Percentiles rank a stretch among this genome's conserved stretches.
Evolutionary conservation across 1,284 basidiomycete species (phyloP).

Genomic region (Apiotrichum gracile): DNA sequence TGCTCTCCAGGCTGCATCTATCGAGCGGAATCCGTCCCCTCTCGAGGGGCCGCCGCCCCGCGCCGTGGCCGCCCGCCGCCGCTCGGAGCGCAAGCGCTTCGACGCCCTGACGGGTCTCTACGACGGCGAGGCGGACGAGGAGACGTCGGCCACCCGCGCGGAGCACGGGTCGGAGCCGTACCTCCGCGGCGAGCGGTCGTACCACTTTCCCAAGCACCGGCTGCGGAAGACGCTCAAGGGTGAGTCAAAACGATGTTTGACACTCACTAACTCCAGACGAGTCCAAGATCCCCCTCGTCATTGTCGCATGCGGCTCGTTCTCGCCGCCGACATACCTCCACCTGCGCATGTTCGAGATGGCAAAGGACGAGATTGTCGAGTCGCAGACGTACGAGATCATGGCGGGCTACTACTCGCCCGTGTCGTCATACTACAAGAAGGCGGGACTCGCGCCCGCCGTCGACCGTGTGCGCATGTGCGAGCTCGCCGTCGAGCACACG

Average conservation of each 20-base stretch:
- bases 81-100: constrained; percentile 14
- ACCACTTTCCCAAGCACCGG: constrained; percentile 47
- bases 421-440: constrained; percentile 87
- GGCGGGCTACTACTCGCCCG: constrained; percentile 89
- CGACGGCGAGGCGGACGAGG: constrained; percentile 47
- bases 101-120: constrained; percentile 40
- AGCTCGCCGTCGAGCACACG: constrained; percentile 67
- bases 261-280: constrained; percentile 40
- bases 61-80: background rate
- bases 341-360: constrained; percentile 95
- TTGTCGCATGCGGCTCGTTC: constrained; percentile 55
- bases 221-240: constrained; percentile 47
- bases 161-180: constrained; percentile 38
- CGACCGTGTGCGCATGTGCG: constrained; percentile 83
- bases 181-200: constrained; percentile 34
- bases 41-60: background rate
- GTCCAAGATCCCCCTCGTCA: constrained; percentile 49
- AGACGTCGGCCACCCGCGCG: constrained; percentile 35
- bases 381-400: constrained; percentile 89
- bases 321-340: constrained; percentile 56
- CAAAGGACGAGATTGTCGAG: constrained; percentile 87
- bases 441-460: constrained; percentile 72
- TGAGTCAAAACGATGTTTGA: constrained; percentile 18
- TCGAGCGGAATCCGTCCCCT: background rate
- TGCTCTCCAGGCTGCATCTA: no score